Base-by-base conservation (phyloP, 2,329 filamentous ascomycete species). In the Calycina herbarum region DNA sequence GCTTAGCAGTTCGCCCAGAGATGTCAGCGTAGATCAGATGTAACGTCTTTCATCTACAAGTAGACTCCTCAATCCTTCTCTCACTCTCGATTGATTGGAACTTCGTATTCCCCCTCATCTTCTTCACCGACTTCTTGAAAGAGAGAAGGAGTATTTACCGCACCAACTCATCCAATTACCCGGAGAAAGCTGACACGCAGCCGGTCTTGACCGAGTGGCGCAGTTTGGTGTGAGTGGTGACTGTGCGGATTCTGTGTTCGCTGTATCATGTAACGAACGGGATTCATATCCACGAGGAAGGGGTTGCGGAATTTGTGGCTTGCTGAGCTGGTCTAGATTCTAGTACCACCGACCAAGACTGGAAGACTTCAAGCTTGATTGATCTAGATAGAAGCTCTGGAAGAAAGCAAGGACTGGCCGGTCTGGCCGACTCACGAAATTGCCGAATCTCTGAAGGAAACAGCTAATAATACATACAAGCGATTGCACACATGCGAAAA, bases 131-230 rank as follows among this genome's bases (percentile, higher is more conserved):
- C 48, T 54, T 54, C 20, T 13, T 13, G 6, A 51, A 11, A 4
- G 1, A 5, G 6, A 38, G 35, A 38, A 11, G 10, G 4, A 13
- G 13, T 38, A 38, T 31, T 31, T 31, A 31, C 29, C 29, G 29
- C 29, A 31, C 29, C 10, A 1, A 0, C 45, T 5, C n/a, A 24
- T 24, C 10, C n/a, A 13, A 13, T 5, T 54, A 54, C 24, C 48
- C 48, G 48, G 4, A 27, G 0, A 13, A 15, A 54, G 27, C 48
- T 54, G 48, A 54, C 48, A 48, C 48, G 24, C 20, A 54, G 10
- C 42, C 48, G 48, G 48, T 54, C n/a, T 54, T 54, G n/a, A 27
- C 48, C 48, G 48, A 27, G 48, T 54, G 48, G 48, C 48, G 42
- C n/a, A 48, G 42, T 48, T 4, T 17, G n/a, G 42, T 20, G 17